Base-by-base conservation (phyloP, 352 stramenopile species). In the Phytophthora crassamura region DNA sequence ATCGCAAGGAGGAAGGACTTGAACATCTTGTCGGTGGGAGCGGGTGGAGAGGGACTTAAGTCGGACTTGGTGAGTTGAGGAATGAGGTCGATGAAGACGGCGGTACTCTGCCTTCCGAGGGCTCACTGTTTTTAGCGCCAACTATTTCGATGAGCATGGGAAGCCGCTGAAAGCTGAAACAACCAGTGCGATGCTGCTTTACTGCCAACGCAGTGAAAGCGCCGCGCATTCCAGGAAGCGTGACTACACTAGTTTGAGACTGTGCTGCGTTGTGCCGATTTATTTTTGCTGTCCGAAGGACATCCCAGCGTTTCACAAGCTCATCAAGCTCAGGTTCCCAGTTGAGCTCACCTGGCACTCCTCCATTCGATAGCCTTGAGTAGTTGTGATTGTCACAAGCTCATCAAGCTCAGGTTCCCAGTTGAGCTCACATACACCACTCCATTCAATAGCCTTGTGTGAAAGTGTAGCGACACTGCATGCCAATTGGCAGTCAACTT, bases 1-100 rank as follows among this genome's bases (percentile, higher is more conserved):
- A 72, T 59, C 14, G 67, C 59, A 56, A 80, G 63, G 7, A 74
- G 45, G 34, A 69, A 72, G 16, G 63, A 69, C 55, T 72, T 76
- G 50, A 67, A 39, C 67, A 77, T 78, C 7, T 39, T 71, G 20
- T 20, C 11, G 34, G 28, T 14, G 22, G 22, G 6, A 10, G 7
- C 25, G 1, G 25, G 10, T 35, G 38, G 52, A 9, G 10, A 38
- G 15, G 40, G 38, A 11, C 25, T 63, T 55, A 45, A 34, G 35
- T 15, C 5, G 48, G 55, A 38, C 49, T 64, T 50, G 62, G 56
- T 43, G 36, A 40, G 50, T 71, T 67, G 42, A 28, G 18, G 55
- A 74, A 59, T 74, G 66, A 42, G 16, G 10, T 39, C 35, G 22
- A 34, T 8, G 35, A 15, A 12, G 43, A 25, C 46, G 45, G 16